Evolutionary conservation across 371 early-diverging fungal genomes (phyloP), one percentile per base, ranked within the genome.

Genomic region (Rhizopus sp.): DNA sequence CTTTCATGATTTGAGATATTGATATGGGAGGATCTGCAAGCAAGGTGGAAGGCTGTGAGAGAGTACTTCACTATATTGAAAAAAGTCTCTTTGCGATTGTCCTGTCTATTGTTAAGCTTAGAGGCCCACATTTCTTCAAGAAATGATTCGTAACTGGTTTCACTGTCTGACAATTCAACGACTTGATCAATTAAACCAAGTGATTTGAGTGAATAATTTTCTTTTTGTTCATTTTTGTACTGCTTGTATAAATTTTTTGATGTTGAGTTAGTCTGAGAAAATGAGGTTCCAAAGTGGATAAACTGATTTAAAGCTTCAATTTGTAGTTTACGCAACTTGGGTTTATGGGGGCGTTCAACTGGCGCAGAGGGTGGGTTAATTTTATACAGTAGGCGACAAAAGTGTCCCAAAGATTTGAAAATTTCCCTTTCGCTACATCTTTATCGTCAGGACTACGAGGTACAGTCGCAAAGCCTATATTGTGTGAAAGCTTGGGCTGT

Each of bases 1-100:
- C 50, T 53, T 60, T 60, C 60, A 53, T 60, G 54, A 38, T 53
- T 53, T 49, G 52, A 47, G 13, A 47, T 53, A 53, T 47, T 53
- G 48, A 40, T 33, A 29, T 45, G 46, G 12, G 48, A 23, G 5
- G 32, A 48, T 46, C 53, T 59, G 53, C 53, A 59, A 37, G 46
- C 51, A 39, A 59, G 38, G 37, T 59, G 60, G 46, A 59, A 59
- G 15, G 60, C 9, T 49, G 53, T 53, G 45, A 60, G 52, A 32
- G 54, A 47, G 29, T 60, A 49, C 48, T 60, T 48, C 23, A 49
- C 49, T 3, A 60, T 40, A 53, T 53, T 53, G 2, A 53, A 52
- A 38, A 59, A 59, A 50, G 44, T 12, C 33, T 50, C 41, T 50
- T 47, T 48, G 34, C 10, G 50, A 40, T 17, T 32, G 30, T 47